A percentile compares a stretch with the other conserved stretches of the same genome.
phyloP scores from a whole-genome alignment of 1,139 yeast genomes.

The Blastobotrys arbuscula region DNA sequence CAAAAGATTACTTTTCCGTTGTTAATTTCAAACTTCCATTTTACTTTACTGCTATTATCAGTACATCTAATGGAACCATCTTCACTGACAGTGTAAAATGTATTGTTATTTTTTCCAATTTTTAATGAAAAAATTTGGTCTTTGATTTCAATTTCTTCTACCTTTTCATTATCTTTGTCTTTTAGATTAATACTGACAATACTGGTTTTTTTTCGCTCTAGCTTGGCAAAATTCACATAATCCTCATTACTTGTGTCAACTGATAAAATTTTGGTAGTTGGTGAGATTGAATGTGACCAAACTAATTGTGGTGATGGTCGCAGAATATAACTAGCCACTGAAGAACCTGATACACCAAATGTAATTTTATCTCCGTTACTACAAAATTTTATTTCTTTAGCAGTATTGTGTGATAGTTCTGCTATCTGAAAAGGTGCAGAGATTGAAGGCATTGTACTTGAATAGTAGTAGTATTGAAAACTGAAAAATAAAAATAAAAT shows the following conservation, averaged over 20 bases:
- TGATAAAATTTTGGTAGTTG: constrained; percentile 39
- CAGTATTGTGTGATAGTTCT: constrained; percentile 27
- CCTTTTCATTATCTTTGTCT: constrained; percentile 13
- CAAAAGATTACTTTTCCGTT: background rate
- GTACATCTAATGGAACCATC: constrained; percentile 21
- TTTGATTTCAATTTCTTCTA: constrained; percentile 12
- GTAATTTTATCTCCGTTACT: constrained; percentile 25
- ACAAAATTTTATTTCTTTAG: constrained; percentile 14
- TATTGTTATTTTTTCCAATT: constrained; percentile 15
- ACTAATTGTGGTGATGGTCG: constrained; percentile 76
- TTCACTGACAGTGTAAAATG: constrained; percentile 19
- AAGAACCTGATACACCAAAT: constrained; percentile 72
- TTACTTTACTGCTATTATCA: constrained; percentile 11
- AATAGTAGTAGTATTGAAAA: background rate
- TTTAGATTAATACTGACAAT: constrained; percentile 19
- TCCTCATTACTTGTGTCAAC: constrained; percentile 15
- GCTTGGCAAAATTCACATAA: constrained; percentile 17
- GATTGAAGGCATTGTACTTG: constrained; percentile 29
- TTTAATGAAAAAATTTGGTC: constrained; percentile 17
- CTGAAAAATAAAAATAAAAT: background rate
- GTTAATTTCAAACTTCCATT: background rate
- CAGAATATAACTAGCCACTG: constrained; percentile 62
- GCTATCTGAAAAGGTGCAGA: constrained; percentile 32
- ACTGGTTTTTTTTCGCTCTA: constrained; percentile 27
- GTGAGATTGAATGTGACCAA: constrained; percentile 70